Evolutionary conservation across 805 yeast genomes (phyloP), one percentile per base, ranked within the genome.

Genomic region (Pichia insulana): DNA sequence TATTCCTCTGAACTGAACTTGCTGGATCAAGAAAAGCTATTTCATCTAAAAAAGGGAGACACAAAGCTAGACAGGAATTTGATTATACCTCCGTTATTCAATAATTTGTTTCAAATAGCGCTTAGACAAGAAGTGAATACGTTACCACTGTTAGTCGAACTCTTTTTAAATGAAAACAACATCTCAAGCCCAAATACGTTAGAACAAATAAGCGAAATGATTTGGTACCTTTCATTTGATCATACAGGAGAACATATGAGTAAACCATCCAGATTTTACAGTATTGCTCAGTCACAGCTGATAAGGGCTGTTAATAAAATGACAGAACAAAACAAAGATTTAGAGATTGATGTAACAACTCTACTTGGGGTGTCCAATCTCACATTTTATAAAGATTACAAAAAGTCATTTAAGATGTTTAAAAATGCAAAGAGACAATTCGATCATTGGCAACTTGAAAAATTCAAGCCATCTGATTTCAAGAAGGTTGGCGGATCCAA

Each of bases 391-490:
- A 47, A 35, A 18, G 47, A 54, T 42, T 52, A 47, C 7, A 40
- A 45, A 8, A 59, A 59, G 37, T 46, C 62, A 2, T 50, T 45
- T 33, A 46, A 42, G 15, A 40, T 57, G 34, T 56, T 53, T 33
- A 52, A 56, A 39, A 50, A 53, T 18, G 64, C 64, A 3, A 57
- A 59, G 37, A 50, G 45, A 20, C 52, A 54, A 38, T 60, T 61
- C 40, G 61, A 60, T 39, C 52, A 50, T 36, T 60, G 64, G 64
- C 57, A 58, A 41, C 41, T 60, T 9, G 55, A 57, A 31, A 52
- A 54, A 25, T 59, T 60, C 37, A 56, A 60, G 39, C 53, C 61
- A n/a, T 59, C 53, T 17, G 59, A 58, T 3, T 60, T 60, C 41
- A 42, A 48, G 19, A 44, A 44, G 31, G 40, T 58, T 16, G 45